Conservation (phyloP, 2,329 filamentous ascomycete species). For the Diaporthe sp. region DNA sequence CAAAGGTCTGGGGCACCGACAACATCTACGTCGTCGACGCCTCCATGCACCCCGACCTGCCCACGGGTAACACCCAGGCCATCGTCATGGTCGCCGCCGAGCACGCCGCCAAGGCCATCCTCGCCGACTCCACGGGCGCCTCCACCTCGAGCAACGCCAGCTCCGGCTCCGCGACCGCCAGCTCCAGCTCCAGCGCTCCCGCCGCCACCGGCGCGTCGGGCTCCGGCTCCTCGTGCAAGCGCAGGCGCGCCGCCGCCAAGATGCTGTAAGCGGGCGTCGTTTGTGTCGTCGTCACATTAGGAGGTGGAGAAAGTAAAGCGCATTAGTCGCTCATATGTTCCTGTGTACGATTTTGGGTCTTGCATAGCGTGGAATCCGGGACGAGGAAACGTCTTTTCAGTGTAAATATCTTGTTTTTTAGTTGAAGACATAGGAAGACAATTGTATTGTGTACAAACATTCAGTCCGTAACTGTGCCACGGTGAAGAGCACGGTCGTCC, state of each 20-base stretch:
- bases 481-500: too few relatives aligned
- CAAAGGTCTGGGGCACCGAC: slow-evolving; percentile 71
- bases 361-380: slow-evolving; percentile 35
- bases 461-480: neutral
- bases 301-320: neutral
- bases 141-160: slow-evolving; percentile 33
- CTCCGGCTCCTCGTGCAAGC: slow-evolving; percentile 34
- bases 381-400: slow-evolving; percentile 37
- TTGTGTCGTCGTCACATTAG: too few relatives aligned
- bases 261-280: slow-evolving; percentile 33
- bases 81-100: slow-evolving; percentile 58
- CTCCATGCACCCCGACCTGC: slow-evolving; percentile 74
- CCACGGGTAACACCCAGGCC: slow-evolving; percentile 71
- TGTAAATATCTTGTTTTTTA: slow-evolving; percentile 39
- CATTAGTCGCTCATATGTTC: neutral
- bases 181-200: slow-evolving; percentile 1
- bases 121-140: slow-evolving; percentile 34
- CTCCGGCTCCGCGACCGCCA: slow-evolving; percentile 12
- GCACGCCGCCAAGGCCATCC: slow-evolving; percentile 50
- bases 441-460: slow-evolving; percentile 31
- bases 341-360: slow-evolving; percentile 23
- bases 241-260: slow-evolving; percentile 35
- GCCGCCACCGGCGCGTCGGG: neutral
- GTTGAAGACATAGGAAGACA: slow-evolving; percentile 26
- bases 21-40: slow-evolving; percentile 75